phyloP scores from a whole-genome alignment of 2,329 filamentous ascomycete genomes.

The Dothideomycetes sp. region DNA sequence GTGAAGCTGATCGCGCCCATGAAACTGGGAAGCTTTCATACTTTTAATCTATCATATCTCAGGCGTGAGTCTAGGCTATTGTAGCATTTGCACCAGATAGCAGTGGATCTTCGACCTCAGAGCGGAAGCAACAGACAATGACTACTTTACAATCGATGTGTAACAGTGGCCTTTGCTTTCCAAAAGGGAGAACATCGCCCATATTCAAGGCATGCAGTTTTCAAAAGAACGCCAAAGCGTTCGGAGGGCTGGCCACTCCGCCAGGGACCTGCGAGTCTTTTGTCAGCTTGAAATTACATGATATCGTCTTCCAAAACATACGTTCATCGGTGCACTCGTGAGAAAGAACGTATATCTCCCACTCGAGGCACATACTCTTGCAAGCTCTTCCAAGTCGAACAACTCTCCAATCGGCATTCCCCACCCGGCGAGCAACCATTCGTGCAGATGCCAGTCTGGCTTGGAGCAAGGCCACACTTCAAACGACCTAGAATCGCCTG shows the following conservation, averaged over 20 bases:
- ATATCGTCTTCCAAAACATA: neutral
- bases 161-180: no score
- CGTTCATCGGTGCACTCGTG: slow-evolving; percentile 17
- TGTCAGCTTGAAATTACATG: neutral
- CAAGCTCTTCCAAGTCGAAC: slow-evolving; percentile 27
- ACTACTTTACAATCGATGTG: no score
- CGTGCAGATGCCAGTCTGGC: slow-evolving; percentile 21
- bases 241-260: slow-evolving; percentile 17
- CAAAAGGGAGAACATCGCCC: no score
- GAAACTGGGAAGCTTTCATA: no score
- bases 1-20: no score
- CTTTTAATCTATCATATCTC: no score
- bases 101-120: no score
- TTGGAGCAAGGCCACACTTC: slow-evolving; percentile 48
- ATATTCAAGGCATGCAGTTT: no score
- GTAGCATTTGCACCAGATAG: no score
- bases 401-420: slow-evolving; percentile 26
- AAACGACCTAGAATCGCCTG: slow-evolving; percentile 53
- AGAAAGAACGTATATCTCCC: slow-evolving; percentile 23
- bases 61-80: no score
- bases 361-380: slow-evolving; percentile 21
- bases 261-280: slow-evolving; percentile 3
- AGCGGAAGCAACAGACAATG: no score
- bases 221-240: slow-evolving; percentile 18
- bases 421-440: slow-evolving; percentile 19